Conservation (phyloP, 148 eudicot species). For the Chenopodium suecicum region DNA sequence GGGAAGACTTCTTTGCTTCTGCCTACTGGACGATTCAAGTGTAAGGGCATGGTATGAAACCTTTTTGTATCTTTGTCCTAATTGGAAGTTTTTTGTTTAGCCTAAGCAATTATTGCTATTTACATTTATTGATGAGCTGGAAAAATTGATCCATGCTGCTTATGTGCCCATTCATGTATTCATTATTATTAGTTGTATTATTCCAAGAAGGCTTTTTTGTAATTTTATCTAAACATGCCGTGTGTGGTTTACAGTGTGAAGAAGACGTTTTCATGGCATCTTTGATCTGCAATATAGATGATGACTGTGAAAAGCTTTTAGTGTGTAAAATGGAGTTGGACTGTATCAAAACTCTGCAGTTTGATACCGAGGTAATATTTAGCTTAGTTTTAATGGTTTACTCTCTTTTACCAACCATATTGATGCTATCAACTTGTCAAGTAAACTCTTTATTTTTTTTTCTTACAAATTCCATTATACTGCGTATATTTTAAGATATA, state of each 20-base stretch:
- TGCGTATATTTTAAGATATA: neutral
- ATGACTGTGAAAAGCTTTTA: conserved; percentile 81
- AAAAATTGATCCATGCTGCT: neutral
- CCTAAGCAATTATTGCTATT: neutral
- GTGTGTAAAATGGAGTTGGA: conserved; percentile 91
- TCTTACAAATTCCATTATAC: neutral
- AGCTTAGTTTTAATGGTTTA: neutral
- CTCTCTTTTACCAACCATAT: neutral
- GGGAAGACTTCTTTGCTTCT: conserved; percentile 85
- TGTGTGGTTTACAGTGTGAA: conserved; percentile 49
- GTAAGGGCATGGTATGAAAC: conserved; percentile 69
- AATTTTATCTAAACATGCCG: neutral
- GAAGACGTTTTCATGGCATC: conserved; percentile 84
- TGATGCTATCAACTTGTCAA: neutral
- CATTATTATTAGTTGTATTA: neutral
- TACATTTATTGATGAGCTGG: neutral
- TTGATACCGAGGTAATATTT: conserved; percentile 78
- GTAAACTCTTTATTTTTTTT: neutral
- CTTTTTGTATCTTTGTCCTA: conserved; percentile 15
- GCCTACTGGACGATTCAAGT: conserved; percentile 85
- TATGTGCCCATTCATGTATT: neutral
- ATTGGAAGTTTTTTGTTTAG: neutral
- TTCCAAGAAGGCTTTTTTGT: no score
- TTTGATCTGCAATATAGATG: conserved; percentile 87
- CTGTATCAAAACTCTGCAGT: conserved; percentile 78